Base-by-base conservation (phyloP, 345 rosid genomes). In the Ricinus communis region DNA sequence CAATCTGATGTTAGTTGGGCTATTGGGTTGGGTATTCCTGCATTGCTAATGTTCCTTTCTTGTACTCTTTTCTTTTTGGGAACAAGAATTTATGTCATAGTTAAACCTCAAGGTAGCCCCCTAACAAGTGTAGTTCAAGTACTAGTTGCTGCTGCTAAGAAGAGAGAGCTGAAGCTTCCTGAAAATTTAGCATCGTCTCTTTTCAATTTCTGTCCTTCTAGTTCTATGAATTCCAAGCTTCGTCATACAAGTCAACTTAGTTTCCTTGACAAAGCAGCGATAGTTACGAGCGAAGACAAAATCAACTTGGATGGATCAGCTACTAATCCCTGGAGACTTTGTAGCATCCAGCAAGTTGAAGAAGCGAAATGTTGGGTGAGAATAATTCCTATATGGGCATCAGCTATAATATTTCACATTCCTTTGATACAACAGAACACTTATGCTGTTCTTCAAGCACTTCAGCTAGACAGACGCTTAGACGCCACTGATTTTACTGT, bases 301-400 rank as follows among this genome's bases (percentile, higher is more conserved):
- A 49, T 87, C 69, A 78, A 85, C 30, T n/a, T 33, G 6, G 85
- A 90, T 11, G 92, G 90, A 0, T 82, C 89, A 1, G 72, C 90
- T 1, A 46, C 47, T 0, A 58, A 86, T 47, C 87, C 90, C n/a
- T 89, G 90, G 92, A 83, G 59, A 25, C 87, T 89, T 0, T 89
- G 91, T 46, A 84, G 92, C 80, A 40, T 84, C 69, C 91, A 89
- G 40, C 91, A 89, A 80, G 86, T 86, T 25, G 91, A 89, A 64
- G 90, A 89, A 82, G 83, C 75, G 72, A 89, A 89, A 76, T 89
- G 90, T 36, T 56, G 83, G 68, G 14, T 82, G 53, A 75, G 89
- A 22, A 81, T 87, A 57, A 72, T 89, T 38, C 92, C 92, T 21
- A 80, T 89, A 66, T 87, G 92, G 95, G 70, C 80, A 38, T 68